A percentile compares a stretch with the other conserved stretches of the same genome.
Conservation (phyloP, 2,329 filamentous ascomycete genomes). For the Sporothrix mexicana region DNA sequence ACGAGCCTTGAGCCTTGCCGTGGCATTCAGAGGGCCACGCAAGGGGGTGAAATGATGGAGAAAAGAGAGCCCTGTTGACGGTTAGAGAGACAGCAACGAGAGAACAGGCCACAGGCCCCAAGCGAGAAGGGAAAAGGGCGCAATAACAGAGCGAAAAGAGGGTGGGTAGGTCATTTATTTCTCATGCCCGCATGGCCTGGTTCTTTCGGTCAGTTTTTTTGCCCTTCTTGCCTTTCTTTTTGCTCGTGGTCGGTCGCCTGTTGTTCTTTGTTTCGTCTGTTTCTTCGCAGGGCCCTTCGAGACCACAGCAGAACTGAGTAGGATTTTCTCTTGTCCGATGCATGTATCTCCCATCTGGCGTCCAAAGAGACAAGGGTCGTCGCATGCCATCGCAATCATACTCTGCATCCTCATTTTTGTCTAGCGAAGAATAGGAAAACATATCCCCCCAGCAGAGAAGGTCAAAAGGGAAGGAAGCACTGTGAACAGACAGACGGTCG, state of each 20-base stretch:
- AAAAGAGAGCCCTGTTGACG: neutral
- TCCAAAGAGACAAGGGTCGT: slow-evolving; percentile 11
- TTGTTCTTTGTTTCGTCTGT: neutral
- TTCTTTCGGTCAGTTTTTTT: slow-evolving; percentile 14
- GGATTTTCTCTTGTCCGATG: slow-evolving; percentile 4
- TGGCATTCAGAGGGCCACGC: slow-evolving; percentile 1
- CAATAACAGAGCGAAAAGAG: slow-evolving; percentile 1
- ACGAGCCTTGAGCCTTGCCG: neutral
- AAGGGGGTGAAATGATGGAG: neutral
- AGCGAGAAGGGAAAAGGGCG: neutral
- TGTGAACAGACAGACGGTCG: neutral
- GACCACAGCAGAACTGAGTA: no score
- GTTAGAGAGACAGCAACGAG: neutral
- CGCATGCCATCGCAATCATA: slow-evolving; percentile 15
- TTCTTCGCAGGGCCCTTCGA: neutral
- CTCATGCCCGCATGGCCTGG: slow-evolving; percentile 22
- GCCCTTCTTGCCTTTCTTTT: neutral
- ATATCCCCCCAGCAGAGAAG: neutral
- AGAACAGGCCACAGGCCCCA: slow-evolving; percentile 2
- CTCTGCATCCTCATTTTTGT: slow-evolving; percentile 10
- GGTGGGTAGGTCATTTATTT: slow-evolving; percentile 32
- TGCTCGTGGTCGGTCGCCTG: neutral
- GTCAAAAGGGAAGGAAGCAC: slow-evolving; percentile 10
- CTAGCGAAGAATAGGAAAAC: neutral
- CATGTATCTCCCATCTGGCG: slow-evolving; percentile 13